phyloP scores from a whole-genome alignment of 371 early-diverging fungal genomes.

The Zancudomyces culisetae region DNA sequence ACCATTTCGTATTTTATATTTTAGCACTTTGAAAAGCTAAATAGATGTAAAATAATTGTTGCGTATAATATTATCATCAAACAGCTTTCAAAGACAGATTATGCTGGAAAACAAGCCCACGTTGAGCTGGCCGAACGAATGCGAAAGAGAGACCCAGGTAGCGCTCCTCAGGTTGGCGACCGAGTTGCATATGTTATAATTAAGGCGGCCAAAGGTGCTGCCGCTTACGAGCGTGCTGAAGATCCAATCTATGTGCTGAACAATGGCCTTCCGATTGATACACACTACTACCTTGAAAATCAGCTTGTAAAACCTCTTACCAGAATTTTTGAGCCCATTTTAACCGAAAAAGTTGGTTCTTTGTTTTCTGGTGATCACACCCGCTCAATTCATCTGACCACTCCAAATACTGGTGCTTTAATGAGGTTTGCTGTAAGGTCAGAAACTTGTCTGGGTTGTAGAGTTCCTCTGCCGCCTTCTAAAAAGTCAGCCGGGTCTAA shows the following conservation, averaged over 20 bases:
- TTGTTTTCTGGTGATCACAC: slow-evolving; percentile 85
- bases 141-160: slow-evolving; percentile 92
- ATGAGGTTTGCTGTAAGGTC: slow-evolving; percentile 86
- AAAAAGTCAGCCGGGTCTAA: slow-evolving; percentile 2
- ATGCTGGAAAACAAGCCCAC: slow-evolving; percentile 94
- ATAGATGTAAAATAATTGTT: too few relatives aligned
- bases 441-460: slow-evolving; percentile 89
- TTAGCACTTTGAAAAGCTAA: too few relatives aligned
- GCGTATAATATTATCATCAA: slow-evolving; percentile 99
- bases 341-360: slow-evolving; percentile 73
- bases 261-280: slow-evolving; percentile 97
- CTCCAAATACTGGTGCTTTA: slow-evolving; percentile 77
- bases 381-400: slow-evolving; percentile 62
- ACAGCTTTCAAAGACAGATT: slow-evolving; percentile 89
- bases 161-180: slow-evolving; percentile 94
- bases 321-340: slow-evolving; percentile 96
- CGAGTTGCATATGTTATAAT: slow-evolving; percentile 99
- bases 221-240: slow-evolving; percentile 96
- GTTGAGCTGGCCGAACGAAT: slow-evolving; percentile 92
- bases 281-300: slow-evolving; percentile 96
- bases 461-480: slow-evolving; percentile 42
- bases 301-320: slow-evolving; percentile 94
- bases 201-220: slow-evolving; percentile 69
- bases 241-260: slow-evolving; percentile 98
- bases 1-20: too few relatives aligned